Percentiles rank a stretch among this genome's conserved stretches.
Conservation (phyloP, 2,329 filamentous ascomycete genomes). For the Pseudogymnoascus sp. region DNA sequence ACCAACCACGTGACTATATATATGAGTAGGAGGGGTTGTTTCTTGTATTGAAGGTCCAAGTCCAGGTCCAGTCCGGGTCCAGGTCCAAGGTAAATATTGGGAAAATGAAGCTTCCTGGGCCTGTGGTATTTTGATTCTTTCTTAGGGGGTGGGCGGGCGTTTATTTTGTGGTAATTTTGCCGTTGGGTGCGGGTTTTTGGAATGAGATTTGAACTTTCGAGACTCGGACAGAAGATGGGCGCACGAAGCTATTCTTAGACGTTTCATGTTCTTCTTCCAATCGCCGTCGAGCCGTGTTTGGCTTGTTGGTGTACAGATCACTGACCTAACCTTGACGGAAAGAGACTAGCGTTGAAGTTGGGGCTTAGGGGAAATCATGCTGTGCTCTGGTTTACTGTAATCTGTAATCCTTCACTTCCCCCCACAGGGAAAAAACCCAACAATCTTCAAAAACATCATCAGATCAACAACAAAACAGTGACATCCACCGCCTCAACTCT, state of each 20-base stretch:
- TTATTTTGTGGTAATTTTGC: background rate
- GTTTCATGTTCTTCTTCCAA: constrained; percentile 11
- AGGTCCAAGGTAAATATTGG: too few relatives aligned
- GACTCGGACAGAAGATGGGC: constrained; percentile 8
- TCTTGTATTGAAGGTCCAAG: background rate
- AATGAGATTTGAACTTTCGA: constrained; percentile 11
- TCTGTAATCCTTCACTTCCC: background rate
- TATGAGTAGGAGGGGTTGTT: background rate
- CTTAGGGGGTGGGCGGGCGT: background rate
- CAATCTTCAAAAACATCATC: background rate
- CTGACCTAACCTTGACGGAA: background rate
- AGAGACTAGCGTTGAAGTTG: background rate
- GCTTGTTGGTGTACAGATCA: background rate
- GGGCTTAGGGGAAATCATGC: too few relatives aligned
- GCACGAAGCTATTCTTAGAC: constrained; percentile 6
- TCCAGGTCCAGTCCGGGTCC: too few relatives aligned
- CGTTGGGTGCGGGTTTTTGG: constrained; percentile 1
- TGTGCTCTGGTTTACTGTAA: background rate
- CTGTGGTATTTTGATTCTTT: too few relatives aligned
- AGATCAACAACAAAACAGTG: background rate
- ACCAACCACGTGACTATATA: constrained; percentile 6
- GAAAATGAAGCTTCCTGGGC: background rate
- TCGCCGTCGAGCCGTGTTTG: background rate
- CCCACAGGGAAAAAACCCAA: background rate
- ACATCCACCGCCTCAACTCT: background rate